Conservation (phyloP, 495 filamentous ascomycete genomes). For the Mytilinidion resinicola region DNA sequence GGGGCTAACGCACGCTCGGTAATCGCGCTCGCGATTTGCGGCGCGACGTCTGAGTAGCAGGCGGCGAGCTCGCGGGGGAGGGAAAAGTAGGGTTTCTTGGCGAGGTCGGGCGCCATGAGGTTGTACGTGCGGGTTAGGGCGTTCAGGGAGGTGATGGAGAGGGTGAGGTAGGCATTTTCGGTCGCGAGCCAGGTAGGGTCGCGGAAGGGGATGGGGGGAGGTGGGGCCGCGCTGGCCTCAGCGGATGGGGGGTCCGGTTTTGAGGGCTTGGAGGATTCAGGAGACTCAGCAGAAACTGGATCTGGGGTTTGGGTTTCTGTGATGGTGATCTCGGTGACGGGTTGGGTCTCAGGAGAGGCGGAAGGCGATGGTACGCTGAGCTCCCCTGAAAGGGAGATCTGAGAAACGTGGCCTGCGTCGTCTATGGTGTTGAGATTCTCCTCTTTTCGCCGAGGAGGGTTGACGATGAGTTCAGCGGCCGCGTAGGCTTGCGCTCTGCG, state of each 20-base stretch:
- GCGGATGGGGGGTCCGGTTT: neutral
- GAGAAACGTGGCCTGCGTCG: slow-evolving; percentile 37
- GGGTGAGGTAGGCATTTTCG: slow-evolving; percentile 69
- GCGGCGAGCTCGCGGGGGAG: slow-evolving; percentile 73
- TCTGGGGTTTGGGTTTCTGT: neutral
- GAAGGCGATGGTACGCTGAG: slow-evolving; percentile 22
- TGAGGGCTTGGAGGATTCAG: neutral
- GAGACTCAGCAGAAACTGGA: neutral
- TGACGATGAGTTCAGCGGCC: slow-evolving; percentile 55
- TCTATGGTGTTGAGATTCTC: slow-evolving; percentile 45
- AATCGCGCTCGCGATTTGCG: slow-evolving; percentile 64
- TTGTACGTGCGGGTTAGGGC: slow-evolving; percentile 81
- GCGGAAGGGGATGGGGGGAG: slow-evolving; percentile 49
- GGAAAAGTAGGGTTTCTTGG: slow-evolving; percentile 87
- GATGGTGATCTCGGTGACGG: neutral
- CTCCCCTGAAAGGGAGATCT: slow-evolving; percentile 42
- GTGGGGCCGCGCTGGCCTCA: slow-evolving; percentile 23
- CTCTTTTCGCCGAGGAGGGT: slow-evolving; percentile 38
- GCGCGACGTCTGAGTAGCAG: slow-evolving; percentile 83
- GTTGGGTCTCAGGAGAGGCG: neutral
- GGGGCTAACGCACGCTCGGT: slow-evolving; percentile 57
- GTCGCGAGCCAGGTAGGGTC: slow-evolving; percentile 60
- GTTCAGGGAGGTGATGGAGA: slow-evolving; percentile 77
- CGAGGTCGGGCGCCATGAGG: slow-evolving; percentile 82
- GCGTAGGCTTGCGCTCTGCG: slow-evolving; percentile 66